Percentiles rank a stretch among this genome's conserved stretches.
These are phyloP conservation scores for Podospora bellae-mahoneyi DNA, from an alignment of 495 filamentous ascomycete species.

Conservation along the genomic window DNA sequence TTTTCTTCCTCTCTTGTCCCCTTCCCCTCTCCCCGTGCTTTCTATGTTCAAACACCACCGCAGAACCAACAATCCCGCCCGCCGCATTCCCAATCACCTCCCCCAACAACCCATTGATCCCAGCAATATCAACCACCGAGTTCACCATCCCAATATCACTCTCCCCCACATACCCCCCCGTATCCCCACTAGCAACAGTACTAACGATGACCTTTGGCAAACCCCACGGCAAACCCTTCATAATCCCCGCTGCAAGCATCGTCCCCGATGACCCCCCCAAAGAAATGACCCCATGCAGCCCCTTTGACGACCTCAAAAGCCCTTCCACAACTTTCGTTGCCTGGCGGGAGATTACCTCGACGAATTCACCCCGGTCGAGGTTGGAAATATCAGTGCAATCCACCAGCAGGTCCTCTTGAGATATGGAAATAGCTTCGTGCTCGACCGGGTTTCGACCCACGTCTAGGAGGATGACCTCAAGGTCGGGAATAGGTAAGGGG, in stretches of 20 bases:
- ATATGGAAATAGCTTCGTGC: slow-evolving; percentile 47
- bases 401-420: slow-evolving; percentile 34
- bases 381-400: slow-evolving; percentile 11
- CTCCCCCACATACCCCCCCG: slow-evolving; percentile 56
- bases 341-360: slow-evolving; percentile 47
- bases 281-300: slow-evolving; percentile 54
- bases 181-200: slow-evolving; percentile 63
- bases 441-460: slow-evolving; percentile 46
- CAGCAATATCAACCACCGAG: slow-evolving; percentile 66
- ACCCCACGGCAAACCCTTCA: slow-evolving; percentile 59
- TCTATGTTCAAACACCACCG: slow-evolving; percentile 39
- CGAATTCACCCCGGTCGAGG: slow-evolving; percentile 49
- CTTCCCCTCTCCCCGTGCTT: not conserved
- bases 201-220: slow-evolving; percentile 69
- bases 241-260: slow-evolving; percentile 51
- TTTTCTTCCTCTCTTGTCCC: slow-evolving; percentile 30
- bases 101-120: slow-evolving; percentile 55
- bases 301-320: slow-evolving; percentile 27
- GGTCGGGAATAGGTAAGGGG: slow-evolving; percentile 6
- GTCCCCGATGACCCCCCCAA: slow-evolving; percentile 61
- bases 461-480: slow-evolving; percentile 53
- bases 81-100: slow-evolving; percentile 59
- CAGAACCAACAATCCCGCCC: slow-evolving; percentile 56
- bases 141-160: slow-evolving; percentile 69
- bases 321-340: slow-evolving; percentile 35